phyloP scores from a whole-genome alignment of 495 filamentous ascomycete genomes.

The Aspergillus baeticus region DNA sequence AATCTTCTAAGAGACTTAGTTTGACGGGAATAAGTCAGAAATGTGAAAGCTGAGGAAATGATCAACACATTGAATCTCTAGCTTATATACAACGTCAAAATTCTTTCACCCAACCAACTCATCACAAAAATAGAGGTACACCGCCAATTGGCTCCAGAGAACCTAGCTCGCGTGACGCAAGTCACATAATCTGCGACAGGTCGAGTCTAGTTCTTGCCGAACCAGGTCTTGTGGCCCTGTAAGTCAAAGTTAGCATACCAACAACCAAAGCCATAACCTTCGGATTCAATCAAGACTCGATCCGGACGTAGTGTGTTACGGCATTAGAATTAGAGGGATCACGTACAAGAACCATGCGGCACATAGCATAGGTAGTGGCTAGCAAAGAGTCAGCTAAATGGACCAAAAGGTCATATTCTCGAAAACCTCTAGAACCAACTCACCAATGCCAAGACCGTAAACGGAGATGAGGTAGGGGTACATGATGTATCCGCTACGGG shows the following conservation, averaged over 20 bases:
- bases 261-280: not conserved
- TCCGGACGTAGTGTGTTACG: not conserved
- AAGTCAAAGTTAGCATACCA: slow-evolving; percentile 25
- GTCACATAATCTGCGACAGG: not conserved
- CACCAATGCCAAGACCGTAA: slow-evolving; percentile 54
- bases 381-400: slow-evolving; percentile 23
- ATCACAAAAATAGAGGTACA: slow-evolving; percentile 43
- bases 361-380: slow-evolving; percentile 57
- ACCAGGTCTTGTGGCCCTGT: slow-evolving; percentile 88
- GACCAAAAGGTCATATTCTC: not conserved
- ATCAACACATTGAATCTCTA: slow-evolving; percentile 36
- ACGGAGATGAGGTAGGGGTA: slow-evolving; percentile 73
- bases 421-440: slow-evolving; percentile 41
- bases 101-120: slow-evolving; percentile 32
- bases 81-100: slow-evolving; percentile 49
- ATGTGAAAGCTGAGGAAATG: slow-evolving; percentile 22
- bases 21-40: not conserved
- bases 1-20: not conserved
- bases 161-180: slow-evolving; percentile 8
- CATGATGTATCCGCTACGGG: slow-evolving; percentile 64
- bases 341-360: slow-evolving; percentile 57
- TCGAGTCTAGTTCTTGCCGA: slow-evolving; percentile 59
- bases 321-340: not conserved
- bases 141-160: slow-evolving; percentile 27
- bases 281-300: no score